Conservation (phyloP, 768 basidiomycete genomes). For the Imleria badia region DNA sequence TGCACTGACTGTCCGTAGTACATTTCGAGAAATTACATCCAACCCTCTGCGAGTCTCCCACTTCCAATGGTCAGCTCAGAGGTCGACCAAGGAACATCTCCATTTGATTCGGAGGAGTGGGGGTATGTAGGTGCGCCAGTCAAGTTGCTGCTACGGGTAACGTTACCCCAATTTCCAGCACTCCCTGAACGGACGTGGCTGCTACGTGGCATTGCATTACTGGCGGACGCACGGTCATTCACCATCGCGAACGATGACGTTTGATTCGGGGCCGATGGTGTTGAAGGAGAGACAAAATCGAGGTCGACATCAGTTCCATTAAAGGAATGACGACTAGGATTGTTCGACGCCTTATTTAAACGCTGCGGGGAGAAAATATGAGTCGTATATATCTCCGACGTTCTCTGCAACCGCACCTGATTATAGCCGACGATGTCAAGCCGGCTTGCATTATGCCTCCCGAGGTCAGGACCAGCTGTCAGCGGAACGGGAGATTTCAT, state of each 20-base stretch:
- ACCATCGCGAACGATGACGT: constrained; percentile 38
- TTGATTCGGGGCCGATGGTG: constrained; percentile 48
- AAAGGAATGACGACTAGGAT: constrained; percentile 69
- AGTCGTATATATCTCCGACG: constrained; percentile 5
- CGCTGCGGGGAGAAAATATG: constrained; percentile 36
- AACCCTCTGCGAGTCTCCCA: constrained; percentile 56
- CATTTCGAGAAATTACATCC: constrained; percentile 27
- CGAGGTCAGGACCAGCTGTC: constrained; percentile 83
- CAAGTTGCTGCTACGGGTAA: constrained; percentile 55
- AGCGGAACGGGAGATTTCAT: constrained; percentile 76
- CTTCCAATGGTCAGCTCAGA: constrained; percentile 50
- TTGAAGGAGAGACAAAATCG: constrained; percentile 56
- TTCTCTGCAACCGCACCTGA: constrained; percentile 46
- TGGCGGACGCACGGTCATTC: constrained; percentile 39
- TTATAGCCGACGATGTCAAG: constrained; percentile 73
- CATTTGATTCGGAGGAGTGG: constrained; percentile 51
- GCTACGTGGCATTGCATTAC: constrained; percentile 41
- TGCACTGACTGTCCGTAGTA: constrained; percentile 1
- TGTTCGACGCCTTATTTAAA: constrained; percentile 44
- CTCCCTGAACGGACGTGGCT: constrained; percentile 78
- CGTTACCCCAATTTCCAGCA: constrained; percentile 75
- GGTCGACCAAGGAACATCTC: constrained; percentile 60
- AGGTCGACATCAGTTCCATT: constrained; percentile 68
- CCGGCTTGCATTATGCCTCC: constrained; percentile 69
- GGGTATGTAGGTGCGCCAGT: constrained; percentile 50